A percentile compares a stretch with the other conserved stretches of the same genome.
Evolutionary conservation across 2,329 filamentous ascomycete genomes (phyloP).

Genomic region (Penicillium expansum): DNA sequence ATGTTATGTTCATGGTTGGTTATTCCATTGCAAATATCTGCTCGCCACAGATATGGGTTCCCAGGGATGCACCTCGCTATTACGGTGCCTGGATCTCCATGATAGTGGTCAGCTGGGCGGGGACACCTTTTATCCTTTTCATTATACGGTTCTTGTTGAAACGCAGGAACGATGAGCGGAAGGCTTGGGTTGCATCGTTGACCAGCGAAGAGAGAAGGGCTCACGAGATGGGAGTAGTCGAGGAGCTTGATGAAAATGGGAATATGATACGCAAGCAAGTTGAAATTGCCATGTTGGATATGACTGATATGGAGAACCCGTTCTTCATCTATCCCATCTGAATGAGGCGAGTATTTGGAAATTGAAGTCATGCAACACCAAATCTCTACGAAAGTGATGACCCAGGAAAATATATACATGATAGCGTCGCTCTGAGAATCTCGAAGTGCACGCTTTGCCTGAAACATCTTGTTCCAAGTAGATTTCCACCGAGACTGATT

Average conservation of each 20-base stretch:
- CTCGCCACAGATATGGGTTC: conserved; percentile 33
- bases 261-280: conserved; percentile 31
- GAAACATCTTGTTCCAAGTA: neutral
- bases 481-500: no score
- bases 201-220: conserved; percentile 7
- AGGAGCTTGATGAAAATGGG: conserved; percentile 35
- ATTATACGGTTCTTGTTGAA: conserved; percentile 35
- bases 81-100: conserved; percentile 34
- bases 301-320: conserved; percentile 43
- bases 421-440: neutral
- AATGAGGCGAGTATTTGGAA: neutral
- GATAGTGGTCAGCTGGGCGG: conserved; percentile 37
- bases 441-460: neutral
- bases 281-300: conserved; percentile 33
- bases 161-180: neutral
- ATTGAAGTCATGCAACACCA: neutral
- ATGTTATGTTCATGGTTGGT: conserved; percentile 30
- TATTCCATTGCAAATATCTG: conserved; percentile 27
- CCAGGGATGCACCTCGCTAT: conserved; percentile 29
- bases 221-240: conserved; percentile 19
- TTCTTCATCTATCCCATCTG: conserved; percentile 39
- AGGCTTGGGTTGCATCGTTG: no score
- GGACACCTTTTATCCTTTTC: conserved; percentile 36
- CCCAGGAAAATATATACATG: neutral
- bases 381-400: no score